Percentiles rank a stretch among this genome's conserved stretches.
These are phyloP conservation scores for Globisporangium okanoganense DNA, from an alignment of 352 stramenopile genomes.

Conservation along the genomic window DNA sequence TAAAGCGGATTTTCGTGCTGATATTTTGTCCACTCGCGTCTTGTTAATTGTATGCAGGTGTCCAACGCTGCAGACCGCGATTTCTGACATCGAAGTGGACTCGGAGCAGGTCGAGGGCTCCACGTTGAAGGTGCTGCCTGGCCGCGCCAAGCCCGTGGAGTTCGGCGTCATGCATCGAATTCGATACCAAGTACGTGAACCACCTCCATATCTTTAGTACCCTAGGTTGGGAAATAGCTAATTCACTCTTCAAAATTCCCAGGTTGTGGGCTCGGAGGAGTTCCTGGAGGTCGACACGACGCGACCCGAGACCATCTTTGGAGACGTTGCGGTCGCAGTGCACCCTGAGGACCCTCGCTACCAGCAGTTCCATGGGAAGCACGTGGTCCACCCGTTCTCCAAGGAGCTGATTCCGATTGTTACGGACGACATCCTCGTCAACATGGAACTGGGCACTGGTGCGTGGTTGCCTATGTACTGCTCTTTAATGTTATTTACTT, in stretches of 20 bases:
- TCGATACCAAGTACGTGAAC: constrained; percentile 47
- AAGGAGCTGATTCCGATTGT: constrained; percentile 93
- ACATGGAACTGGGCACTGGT: constrained; percentile 98
- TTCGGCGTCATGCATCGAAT: constrained; percentile 87
- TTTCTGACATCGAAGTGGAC: constrained; percentile 98
- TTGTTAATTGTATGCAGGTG: constrained; percentile 31
- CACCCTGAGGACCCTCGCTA: constrained; percentile 96
- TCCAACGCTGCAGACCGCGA: constrained; percentile 93
- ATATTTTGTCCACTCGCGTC: not conserved
- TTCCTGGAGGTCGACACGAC: constrained; percentile 96
- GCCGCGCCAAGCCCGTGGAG: constrained; percentile 64
- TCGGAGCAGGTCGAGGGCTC: constrained; percentile 93
- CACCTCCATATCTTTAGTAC: not conserved
- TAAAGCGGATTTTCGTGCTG: not conserved
- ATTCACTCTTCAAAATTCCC: not conserved
- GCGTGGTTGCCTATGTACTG: constrained; percentile 18
- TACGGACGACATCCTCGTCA: constrained; percentile 93
- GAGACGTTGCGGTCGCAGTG: constrained; percentile 97
- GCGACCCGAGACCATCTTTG: constrained; percentile 98
- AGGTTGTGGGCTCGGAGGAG: constrained; percentile 53
- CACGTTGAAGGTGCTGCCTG: constrained; percentile 71
- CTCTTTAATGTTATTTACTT: not conserved
- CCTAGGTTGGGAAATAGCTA: not conserved
- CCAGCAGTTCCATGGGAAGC: constrained; percentile 93
- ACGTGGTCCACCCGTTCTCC: constrained; percentile 94